These are phyloP conservation scores for Torulaspora franciscae DNA, from an alignment of 805 yeast genomes.

Conservation along the genomic window DNA sequence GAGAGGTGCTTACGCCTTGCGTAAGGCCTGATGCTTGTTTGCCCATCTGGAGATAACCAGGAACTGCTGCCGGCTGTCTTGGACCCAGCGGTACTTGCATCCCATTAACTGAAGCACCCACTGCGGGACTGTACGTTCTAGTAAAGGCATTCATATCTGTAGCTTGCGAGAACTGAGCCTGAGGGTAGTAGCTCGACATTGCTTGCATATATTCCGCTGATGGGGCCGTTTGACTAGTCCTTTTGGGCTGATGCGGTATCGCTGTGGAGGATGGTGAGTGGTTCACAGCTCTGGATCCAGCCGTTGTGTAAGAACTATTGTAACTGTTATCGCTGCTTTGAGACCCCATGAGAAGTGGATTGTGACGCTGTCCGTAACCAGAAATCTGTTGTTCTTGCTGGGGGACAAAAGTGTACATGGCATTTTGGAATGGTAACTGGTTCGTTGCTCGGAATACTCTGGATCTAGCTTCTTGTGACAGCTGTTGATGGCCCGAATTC, in stretches of 20 bases:
- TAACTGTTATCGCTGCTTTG: conserved; percentile 4
- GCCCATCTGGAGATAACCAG: background rate
- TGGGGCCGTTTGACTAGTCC: background rate
- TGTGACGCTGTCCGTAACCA: conserved; percentile 5
- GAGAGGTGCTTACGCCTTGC: conserved; percentile 1
- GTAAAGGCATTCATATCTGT: background rate
- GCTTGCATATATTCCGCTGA: background rate
- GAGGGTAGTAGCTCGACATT: background rate
- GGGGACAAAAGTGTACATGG: conserved; percentile 1
- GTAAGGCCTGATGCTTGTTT: background rate
- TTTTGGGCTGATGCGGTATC: background rate
- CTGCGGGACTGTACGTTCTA: background rate
- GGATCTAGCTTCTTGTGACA: background rate
- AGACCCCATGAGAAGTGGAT: conserved; percentile 8
- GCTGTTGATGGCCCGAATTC: background rate
- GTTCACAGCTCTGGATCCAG: background rate
- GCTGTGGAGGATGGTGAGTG: background rate
- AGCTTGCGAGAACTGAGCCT: background rate
- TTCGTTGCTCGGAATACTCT: conserved; percentile 5
- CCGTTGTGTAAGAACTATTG: background rate
- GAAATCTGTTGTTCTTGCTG: conserved; percentile 6
- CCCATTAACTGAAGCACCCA: background rate
- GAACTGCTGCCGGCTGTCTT: background rate
- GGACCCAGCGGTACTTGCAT: background rate
- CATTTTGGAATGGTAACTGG: conserved; percentile 4